Evolutionary conservation across 768 basidiomycete genomes (phyloP).

Genomic region (Russula lepida): DNA sequence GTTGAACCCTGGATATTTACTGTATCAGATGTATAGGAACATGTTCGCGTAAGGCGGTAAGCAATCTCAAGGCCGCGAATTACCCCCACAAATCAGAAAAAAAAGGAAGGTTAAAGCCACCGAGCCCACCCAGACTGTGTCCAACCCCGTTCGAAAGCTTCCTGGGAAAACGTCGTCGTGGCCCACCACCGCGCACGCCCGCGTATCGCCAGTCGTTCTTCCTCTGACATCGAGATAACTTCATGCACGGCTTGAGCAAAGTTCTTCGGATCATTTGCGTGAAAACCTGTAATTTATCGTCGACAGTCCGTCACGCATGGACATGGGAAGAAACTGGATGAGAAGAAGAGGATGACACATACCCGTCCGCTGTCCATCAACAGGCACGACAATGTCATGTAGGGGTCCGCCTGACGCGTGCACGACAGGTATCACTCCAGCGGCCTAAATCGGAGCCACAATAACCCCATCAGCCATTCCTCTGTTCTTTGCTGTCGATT

Average conservation of each 20-base stretch:
- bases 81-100: background rate
- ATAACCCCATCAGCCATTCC: background rate
- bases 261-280: constrained; percentile 55
- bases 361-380: constrained; percentile 64
- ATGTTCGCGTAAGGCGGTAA: background rate
- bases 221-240: constrained; percentile 47
- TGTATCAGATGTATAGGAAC: background rate
- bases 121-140: constrained; percentile 50
- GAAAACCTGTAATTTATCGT: constrained; percentile 48
- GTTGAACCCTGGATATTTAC: background rate
- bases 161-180: constrained; percentile 62
- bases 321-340: background rate
- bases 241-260: constrained; percentile 63
- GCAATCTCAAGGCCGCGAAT: background rate
- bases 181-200: constrained; percentile 64
- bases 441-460: constrained; percentile 48
- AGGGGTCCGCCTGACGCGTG: constrained; percentile 92
- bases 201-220: constrained; percentile 55
- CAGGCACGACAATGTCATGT: constrained; percentile 84
- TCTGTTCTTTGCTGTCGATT: background rate
- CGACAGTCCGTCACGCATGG: background rate
- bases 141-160: constrained; percentile 75
- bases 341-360: constrained; percentile 6
- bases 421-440: constrained; percentile 84
- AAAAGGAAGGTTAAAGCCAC: constrained; percentile 20